Evolutionary conservation across 2,329 filamentous ascomycete species (phyloP), one percentile per base, ranked within the genome.

Genomic region (Pseudocercospora vitis): DNA sequence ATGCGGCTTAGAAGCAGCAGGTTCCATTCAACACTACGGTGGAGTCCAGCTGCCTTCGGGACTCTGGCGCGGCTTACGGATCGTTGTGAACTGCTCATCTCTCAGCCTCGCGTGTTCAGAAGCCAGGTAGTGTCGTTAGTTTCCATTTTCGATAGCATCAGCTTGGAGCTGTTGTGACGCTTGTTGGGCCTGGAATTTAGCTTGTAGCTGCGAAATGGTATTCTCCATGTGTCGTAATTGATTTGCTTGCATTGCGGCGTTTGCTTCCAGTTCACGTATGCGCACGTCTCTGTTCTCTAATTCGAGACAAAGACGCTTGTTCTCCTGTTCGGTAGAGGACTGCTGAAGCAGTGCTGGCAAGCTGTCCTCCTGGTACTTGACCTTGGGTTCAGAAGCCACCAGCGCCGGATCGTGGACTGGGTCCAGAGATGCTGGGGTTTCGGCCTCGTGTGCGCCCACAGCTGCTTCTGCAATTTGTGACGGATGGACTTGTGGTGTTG

Each of bases 261-360:
- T 56, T 26, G 52, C 50, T 52, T 67, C 61, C 48, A 67, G 31
- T 40, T 57, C 52, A 7, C 57, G 53, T 7, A 68, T 59, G 11
- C 70, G 63, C 7, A 64, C 58, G 46, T 74, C 73, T 56, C 75
- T 74, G 57, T 73, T 69, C 24, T 71, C 69, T 53, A 72, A 73
- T 53, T 76, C 71, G 8, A 63, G 62, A 26, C 70, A 66, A 18
- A 78, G 63, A 18, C 72, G 65, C 65, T 72, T 73, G 45, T 76
- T 60, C 58, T 76, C 71, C 6, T 61, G 60, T 6, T 45, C 40
- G 9, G n/a, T 9, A 16, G 40, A 45, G 3, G 40, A 23, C 16
- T 29, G 42, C 42, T 45, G 23, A 14, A 45, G 42, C 12, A 45
- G 24, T 26, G 42, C 42, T 14, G 42, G 42, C 6, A 45, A 31